Evolutionary conservation across 1,284 basidiomycete genomes (phyloP).

Genomic region (Trichosporon ovoides): DNA sequence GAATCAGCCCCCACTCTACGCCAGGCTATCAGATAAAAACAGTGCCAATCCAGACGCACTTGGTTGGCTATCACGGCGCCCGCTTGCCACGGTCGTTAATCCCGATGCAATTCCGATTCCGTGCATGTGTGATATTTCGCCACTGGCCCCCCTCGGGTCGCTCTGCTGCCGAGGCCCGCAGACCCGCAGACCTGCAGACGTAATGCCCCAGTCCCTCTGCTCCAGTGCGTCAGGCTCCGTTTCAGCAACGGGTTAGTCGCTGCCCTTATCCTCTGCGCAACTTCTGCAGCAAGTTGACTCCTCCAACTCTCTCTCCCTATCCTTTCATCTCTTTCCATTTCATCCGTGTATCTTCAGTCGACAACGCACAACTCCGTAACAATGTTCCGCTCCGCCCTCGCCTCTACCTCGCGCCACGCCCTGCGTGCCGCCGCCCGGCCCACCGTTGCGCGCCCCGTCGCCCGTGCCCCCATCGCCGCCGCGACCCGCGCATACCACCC

Average conservation of each 20-base stretch:
- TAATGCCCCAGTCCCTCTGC: not conserved
- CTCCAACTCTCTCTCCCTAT: constrained; percentile 7
- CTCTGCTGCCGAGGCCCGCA: no score
- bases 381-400: constrained; percentile 33
- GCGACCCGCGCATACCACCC: constrained; percentile 69
- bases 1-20: not conserved
- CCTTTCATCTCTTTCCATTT: not conserved
- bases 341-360: not conserved
- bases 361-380: not conserved
- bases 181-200: no score
- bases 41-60: no score
- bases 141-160: not conserved
- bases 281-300: not conserved
- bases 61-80: not conserved
- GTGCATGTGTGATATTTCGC: not conserved
- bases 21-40: no score
- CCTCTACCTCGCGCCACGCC: constrained; percentile 26
- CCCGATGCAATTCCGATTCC: not conserved
- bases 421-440: constrained; percentile 18
- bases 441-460: constrained; percentile 14
- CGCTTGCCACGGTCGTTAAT: not conserved
- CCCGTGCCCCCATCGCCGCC: constrained; percentile 17
- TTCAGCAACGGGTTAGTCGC: constrained; percentile 1
- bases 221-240: not conserved
- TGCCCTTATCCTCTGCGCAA: not conserved